These are phyloP conservation scores for Pyrus hybrid DNA, from an alignment of 331 rosid species.

Conservation along the genomic window DNA sequence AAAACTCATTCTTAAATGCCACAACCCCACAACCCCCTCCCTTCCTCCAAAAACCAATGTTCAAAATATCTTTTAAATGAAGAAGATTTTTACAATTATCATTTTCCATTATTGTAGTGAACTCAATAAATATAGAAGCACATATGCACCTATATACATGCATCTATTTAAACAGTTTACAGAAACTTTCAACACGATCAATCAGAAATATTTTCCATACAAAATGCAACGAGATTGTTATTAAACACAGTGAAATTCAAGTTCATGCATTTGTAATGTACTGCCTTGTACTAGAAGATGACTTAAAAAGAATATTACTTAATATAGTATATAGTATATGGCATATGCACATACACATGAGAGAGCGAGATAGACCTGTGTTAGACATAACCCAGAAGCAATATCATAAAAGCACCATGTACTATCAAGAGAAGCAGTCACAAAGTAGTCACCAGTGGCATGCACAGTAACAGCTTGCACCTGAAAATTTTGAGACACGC, in stretches of 20 bases:
- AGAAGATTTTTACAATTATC: not conserved
- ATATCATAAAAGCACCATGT: conserved; percentile 96
- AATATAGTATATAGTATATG: not conserved
- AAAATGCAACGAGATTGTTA: not conserved
- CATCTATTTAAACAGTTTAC: not conserved
- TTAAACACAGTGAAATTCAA: not conserved
- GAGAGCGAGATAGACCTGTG: conserved; percentile 50
- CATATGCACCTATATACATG: not conserved
- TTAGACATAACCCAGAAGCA: conserved; percentile 89
- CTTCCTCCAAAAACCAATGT: too few species aligned
- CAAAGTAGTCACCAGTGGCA: conserved; percentile 87
- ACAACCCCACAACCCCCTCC: too few species aligned
- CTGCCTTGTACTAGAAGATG: not conserved
- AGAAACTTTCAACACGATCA: not conserved
- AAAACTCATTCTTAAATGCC: too few species aligned
- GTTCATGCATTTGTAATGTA: not conserved
- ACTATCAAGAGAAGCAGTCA: conserved; percentile 92
- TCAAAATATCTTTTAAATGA: not conserved
- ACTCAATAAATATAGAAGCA: not conserved
- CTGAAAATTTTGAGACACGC: conserved; percentile 31
- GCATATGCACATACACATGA: not conserved
- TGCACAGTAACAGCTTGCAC: conserved; percentile 97
- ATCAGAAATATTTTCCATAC: not conserved
- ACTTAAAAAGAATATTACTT: not conserved
- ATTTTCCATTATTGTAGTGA: not conserved